Conservation (phyloP, 73 alveolate species). For the Breviolum minutum region DNA sequence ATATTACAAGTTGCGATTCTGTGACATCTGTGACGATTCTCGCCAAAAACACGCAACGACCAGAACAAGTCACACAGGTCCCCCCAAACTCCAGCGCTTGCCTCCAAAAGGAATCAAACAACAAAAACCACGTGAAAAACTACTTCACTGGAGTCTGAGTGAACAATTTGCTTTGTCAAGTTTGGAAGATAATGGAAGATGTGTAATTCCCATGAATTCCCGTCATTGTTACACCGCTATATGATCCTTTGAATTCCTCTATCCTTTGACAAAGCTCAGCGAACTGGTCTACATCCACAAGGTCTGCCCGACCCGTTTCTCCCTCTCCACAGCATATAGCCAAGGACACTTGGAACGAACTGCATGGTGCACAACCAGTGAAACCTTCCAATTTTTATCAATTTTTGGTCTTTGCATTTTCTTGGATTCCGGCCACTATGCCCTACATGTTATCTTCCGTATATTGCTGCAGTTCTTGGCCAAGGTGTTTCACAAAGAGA, state of each 20-base stretch:
- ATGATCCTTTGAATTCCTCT: not conserved
- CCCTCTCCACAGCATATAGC: no score
- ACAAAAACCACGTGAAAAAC: not conserved
- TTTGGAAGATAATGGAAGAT: no score
- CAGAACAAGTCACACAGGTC: slow-evolving; percentile 23
- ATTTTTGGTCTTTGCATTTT: no score
- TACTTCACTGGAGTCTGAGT: not conserved
- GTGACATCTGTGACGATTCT: slow-evolving; percentile 64
- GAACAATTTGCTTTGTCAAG: not conserved
- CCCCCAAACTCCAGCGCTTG: not conserved
- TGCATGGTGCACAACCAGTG: no score
- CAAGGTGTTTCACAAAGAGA: no score
- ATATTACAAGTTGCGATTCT: slow-evolving; percentile 49
- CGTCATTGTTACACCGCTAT: not conserved
- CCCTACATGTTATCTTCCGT: no score
- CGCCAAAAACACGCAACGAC: slow-evolving; percentile 65
- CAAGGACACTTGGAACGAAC: no score
- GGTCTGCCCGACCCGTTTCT: not conserved
- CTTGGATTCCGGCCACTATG: no score
- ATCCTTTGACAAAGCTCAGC: slow-evolving; percentile 32
- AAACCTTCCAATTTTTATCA: no score
- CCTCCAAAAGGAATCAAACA: not conserved
- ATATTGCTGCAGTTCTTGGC: no score
- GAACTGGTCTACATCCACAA: slow-evolving; percentile 36
- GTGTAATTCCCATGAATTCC: no score